A percentile compares a stretch with the other conserved stretches of the same genome.
Evolutionary conservation across 73 alveolate species (phyloP).

Genomic region (Durusdinium trenchii): DNA sequence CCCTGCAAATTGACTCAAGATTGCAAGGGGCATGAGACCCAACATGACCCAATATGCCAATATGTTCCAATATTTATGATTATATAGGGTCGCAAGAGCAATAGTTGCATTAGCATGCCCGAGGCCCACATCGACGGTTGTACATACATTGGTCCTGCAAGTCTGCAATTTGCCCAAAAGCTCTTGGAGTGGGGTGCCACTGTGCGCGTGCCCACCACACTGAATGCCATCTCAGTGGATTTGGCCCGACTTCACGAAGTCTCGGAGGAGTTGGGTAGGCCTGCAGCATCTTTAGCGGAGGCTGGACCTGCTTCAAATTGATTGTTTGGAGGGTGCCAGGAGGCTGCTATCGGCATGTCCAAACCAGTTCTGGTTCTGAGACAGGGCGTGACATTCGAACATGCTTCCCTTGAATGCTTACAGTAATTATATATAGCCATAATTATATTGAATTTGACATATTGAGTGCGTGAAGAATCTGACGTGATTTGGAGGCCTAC

Average conservation of each 20-base stretch:
- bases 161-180: slow-evolving; percentile 70
- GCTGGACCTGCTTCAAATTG: not conserved
- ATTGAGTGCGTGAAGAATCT: not conserved
- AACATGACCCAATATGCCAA: not conserved
- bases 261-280: slow-evolving; percentile 57
- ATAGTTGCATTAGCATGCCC: not conserved
- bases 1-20: no score
- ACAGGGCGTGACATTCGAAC: no score
- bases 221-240: slow-evolving; percentile 88
- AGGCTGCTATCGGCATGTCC: no score
- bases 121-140: slow-evolving; percentile 96
- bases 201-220: slow-evolving; percentile 86
- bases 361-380: no score
- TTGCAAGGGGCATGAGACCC: not conserved
- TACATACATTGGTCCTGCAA: slow-evolving; percentile 66
- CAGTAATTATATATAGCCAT: no score
- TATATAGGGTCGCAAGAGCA: no score
- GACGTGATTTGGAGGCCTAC: not conserved
- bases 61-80: no score
- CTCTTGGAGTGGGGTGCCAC: slow-evolving; percentile 46
- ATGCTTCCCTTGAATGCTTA: no score
- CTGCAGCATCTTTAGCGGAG: slow-evolving; percentile 79
- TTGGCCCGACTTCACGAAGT: slow-evolving; percentile 28
- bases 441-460: not conserved
- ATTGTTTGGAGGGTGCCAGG: no score